Percentiles rank a stretch among this genome's conserved stretches.
These are phyloP conservation scores for Ogataea salicorniae DNA, from an alignment of 805 yeast species.

Conservation along the genomic window DNA sequence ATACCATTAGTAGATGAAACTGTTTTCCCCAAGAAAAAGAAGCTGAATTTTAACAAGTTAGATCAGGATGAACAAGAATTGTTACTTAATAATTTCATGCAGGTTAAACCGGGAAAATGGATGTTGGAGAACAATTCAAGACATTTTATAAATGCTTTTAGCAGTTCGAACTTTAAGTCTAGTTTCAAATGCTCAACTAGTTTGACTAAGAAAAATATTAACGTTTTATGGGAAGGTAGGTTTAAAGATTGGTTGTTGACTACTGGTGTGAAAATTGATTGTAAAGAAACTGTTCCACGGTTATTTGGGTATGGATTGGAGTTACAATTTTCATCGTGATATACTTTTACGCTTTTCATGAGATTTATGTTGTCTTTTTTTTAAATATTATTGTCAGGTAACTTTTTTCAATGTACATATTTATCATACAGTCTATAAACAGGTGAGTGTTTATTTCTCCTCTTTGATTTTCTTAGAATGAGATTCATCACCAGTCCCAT, in stretches of 20 bases:
- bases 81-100: constrained; percentile 20
- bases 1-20: constrained; percentile 3
- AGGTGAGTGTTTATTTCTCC: not conserved
- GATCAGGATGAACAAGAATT: constrained; percentile 17
- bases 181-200: constrained; percentile 74
- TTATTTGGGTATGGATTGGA: constrained; percentile 52
- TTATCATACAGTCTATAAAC: not conserved
- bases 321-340: constrained; percentile 54
- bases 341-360: not conserved
- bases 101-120: constrained; percentile 16
- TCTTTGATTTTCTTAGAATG: not conserved
- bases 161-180: constrained; percentile 54
- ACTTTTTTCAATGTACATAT: not conserved
- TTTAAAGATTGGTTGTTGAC: constrained; percentile 73
- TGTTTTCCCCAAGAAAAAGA: not conserved
- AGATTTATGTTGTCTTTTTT: not conserved
- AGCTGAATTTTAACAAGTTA: constrained; percentile 15
- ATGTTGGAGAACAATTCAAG: constrained; percentile 16
- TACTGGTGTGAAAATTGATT: constrained; percentile 58
- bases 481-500: not conserved
- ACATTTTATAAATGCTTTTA: constrained; percentile 32
- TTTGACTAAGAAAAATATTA: constrained; percentile 53
- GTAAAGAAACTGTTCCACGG: constrained; percentile 42
- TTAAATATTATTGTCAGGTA: not conserved
- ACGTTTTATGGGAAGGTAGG: constrained; percentile 83